Evolutionary conservation across 176 grass and related monocot species (phyloP).

Genomic region (Oryza rufipogon): DNA sequence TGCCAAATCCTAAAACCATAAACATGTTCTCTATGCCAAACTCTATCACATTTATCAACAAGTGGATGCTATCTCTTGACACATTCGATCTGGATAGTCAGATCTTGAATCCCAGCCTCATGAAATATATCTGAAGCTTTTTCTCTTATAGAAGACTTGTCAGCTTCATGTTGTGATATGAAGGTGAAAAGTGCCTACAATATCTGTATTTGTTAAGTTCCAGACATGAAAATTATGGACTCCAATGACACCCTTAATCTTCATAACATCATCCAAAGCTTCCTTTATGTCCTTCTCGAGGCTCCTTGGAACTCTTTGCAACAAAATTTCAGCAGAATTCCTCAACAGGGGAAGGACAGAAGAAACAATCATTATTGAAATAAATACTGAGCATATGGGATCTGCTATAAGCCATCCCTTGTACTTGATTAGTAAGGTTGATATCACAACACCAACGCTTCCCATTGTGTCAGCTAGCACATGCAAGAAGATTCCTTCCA

Average conservation of each 20-base stretch:
- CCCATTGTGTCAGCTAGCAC: constrained; percentile 97
- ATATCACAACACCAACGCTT: constrained; percentile 88
- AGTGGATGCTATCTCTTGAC: constrained; percentile 49
- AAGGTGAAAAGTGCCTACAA: constrained; percentile 83
- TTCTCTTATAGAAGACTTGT: constrained; percentile 57
- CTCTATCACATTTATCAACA: constrained; percentile 41
- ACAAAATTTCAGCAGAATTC: constrained; percentile 98
- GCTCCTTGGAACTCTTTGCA: constrained; percentile 88
- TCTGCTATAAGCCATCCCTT: constrained; percentile 95
- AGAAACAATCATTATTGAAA: constrained; percentile 89
- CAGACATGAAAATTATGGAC: constrained; percentile 81
- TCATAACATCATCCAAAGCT: constrained; percentile 67
- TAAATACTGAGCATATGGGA: constrained; percentile 96
- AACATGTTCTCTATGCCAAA: constrained; percentile 47
- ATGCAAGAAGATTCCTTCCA: constrained; percentile 99
- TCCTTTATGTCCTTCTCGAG: constrained; percentile 78
- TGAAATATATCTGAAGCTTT: constrained; percentile 63
- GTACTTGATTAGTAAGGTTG: constrained; percentile 94
- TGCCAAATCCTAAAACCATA: constrained; percentile 42
- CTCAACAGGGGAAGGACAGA: constrained; percentile 88
- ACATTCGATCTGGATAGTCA: constrained; percentile 83
- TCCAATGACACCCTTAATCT: constrained; percentile 68
- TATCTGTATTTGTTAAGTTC: constrained; percentile 97
- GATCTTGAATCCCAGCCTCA: constrained; percentile 81
- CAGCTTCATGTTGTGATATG: constrained; percentile 59